Conservation (phyloP, 148 eudicot genomes). For the Rhododendron simsii region DNA sequence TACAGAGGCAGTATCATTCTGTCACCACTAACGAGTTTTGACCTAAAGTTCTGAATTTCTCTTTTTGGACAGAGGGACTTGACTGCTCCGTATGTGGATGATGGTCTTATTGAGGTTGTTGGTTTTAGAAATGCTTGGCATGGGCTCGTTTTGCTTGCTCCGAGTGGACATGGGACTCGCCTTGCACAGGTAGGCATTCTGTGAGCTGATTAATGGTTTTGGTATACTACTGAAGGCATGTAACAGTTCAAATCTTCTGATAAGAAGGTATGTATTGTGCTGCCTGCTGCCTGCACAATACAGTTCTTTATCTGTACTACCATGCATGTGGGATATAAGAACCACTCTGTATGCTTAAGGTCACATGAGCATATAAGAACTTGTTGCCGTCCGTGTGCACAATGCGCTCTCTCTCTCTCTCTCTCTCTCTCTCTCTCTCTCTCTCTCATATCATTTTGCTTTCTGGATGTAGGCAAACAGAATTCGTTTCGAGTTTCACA, state of each 20-base stretch:
- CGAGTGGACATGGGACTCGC: conserved; percentile 95
- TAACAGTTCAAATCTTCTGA: background rate
- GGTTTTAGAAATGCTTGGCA: conserved; percentile 99
- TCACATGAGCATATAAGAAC: background rate
- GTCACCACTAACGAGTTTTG: background rate
- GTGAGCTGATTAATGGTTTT: background rate
- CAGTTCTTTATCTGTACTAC: background rate
- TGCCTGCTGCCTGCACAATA: too few species aligned
- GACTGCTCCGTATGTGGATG: conserved; percentile 85
- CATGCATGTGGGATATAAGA: background rate
- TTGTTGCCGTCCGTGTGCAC: background rate
- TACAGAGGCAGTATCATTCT: background rate
- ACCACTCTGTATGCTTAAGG: background rate
- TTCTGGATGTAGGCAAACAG: conserved; percentile 44
- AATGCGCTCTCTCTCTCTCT: background rate
- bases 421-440: background rate
- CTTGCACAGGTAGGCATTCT: conserved; percentile 73
- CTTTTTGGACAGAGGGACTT: conserved; percentile 49
- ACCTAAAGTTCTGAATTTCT: background rate
- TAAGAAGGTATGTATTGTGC: background rate
- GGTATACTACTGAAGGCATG: background rate
- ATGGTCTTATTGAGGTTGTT: conserved; percentile 84
- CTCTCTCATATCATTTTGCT: background rate
- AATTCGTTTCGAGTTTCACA: conserved; percentile 74
- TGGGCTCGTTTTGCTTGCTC: conserved; percentile 79